A percentile compares a stretch with the other conserved stretches of the same genome.
phyloP scores from a whole-genome alignment of 805 yeast genomes.

The Candida palmyrensis region DNA sequence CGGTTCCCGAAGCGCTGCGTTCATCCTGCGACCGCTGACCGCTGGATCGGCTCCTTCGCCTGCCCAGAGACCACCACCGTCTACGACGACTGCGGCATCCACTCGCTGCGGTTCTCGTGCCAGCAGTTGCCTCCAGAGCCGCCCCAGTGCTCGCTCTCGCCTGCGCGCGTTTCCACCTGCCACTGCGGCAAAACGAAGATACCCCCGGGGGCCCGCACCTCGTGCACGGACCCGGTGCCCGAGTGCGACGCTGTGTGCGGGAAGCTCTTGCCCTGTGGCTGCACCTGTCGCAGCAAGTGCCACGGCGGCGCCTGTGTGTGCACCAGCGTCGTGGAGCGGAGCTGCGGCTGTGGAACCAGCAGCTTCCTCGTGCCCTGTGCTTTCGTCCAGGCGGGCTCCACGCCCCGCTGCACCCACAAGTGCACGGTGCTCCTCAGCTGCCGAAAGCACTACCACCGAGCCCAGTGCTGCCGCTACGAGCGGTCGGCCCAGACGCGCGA shows the following conservation, averaged over 20 bases:
- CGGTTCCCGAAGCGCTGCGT: constrained; percentile 31
- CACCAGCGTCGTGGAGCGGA: constrained; percentile 41
- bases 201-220: constrained; percentile 38
- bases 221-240: constrained; percentile 77
- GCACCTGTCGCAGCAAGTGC: constrained; percentile 60
- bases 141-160: constrained; percentile 56
- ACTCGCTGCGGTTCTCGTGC: constrained; percentile 45
- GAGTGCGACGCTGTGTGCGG: constrained; percentile 65
- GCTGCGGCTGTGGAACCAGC: constrained; percentile 60
- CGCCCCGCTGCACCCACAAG: constrained; percentile 62
- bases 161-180: constrained; percentile 57
- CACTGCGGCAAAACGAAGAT: constrained; percentile 71
- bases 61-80: constrained; percentile 41
- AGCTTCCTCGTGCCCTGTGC: constrained; percentile 61
- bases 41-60: constrained; percentile 29
- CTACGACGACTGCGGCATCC: constrained; percentile 60
- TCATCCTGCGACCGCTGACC: constrained; percentile 8
- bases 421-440: constrained; percentile 76
- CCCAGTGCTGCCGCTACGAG: constrained; percentile 67
- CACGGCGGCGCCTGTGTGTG: constrained; percentile 79
- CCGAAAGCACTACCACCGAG: constrained; percentile 71
- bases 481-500: constrained; percentile 53
- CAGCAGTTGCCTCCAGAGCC: constrained; percentile 38
- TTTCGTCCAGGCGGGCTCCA: constrained; percentile 43
- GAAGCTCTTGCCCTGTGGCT: constrained; percentile 68